Evolutionary conservation across 805 yeast genomes (phyloP), one percentile per base, ranked within the genome.

Genomic region (Yarrowia bubula): DNA sequence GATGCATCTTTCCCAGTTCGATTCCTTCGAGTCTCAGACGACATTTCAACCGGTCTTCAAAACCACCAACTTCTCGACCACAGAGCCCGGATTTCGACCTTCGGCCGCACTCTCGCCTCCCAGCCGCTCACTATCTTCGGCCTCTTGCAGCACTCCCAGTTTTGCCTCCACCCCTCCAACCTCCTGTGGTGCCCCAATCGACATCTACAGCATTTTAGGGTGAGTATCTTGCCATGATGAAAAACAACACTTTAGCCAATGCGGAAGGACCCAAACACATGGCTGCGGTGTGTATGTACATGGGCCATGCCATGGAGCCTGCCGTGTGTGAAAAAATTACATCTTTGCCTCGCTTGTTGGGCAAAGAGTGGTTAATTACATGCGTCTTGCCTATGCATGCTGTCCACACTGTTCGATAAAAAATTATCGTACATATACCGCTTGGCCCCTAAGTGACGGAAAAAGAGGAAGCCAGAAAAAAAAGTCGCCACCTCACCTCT

Each of bases 1-100:
- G 47, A 55, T 55, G 61, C 13, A 41, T 55, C 47, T 41, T 39
- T 55, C 61, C 61, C 61, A 39, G 61, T 41, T 53, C 28, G 60
- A 53, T 4, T 53, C 60, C 46, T 53, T 28, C 10, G 37, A 53
- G 60, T 39, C 60, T 53, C 60, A 9, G 28, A 18, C 44, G 22
- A 39, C 43, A 3, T 51, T 46, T 31, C 50, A 17, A 11, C 50
- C 35, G 6, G 9, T 4, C 28, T 17, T 13, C 8, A 13, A 18
- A 33, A 4, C 22, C 33, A 38, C 15, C 28, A 17, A 7, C 13
- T 11, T 17, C 32, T 18, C 11, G 28, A 22, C 28, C 28, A 3
- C 28, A 22, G 28, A 22, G 28, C 28, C 28, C 28, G 7, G 6
- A 11, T n/a, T 38, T 38, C 42, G 42, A 38, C 42, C 42, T 22